Evolutionary conservation across 441 rosid species (phyloP).

Genomic region (Macaranga tanarius): DNA sequence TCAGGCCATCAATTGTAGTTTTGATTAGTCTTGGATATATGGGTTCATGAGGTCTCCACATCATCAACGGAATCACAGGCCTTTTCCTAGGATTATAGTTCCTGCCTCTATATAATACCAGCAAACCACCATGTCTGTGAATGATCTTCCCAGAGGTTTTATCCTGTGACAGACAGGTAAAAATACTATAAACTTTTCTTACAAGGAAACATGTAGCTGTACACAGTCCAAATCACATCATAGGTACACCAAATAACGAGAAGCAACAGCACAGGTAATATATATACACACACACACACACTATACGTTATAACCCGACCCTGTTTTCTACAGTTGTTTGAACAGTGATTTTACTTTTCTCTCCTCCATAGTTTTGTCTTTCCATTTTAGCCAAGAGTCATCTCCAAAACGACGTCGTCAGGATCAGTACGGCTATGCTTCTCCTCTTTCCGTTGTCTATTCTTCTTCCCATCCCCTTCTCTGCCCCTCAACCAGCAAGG

Average conservation of each 20-base stretch:
- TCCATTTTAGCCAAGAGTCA: too few relatives aligned
- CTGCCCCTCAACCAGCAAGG: too few relatives aligned
- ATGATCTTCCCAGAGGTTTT: slow-evolving; percentile 80
- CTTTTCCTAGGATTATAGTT: slow-evolving; percentile 72
- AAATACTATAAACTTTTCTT: slow-evolving; percentile 3
- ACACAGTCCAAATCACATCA: not conserved
- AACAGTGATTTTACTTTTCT: too few relatives aligned
- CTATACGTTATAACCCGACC: too few relatives aligned
- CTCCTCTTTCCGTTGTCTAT: too few relatives aligned
- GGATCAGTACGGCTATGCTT: too few relatives aligned
- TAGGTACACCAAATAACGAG: not conserved
- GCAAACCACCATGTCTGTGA: slow-evolving; percentile 65
- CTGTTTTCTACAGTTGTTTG: too few relatives aligned
- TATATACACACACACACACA: too few relatives aligned
- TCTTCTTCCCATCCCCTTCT: too few relatives aligned
- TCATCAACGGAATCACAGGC: slow-evolving; percentile 76
- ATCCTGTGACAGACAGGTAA: slow-evolving; percentile 47
- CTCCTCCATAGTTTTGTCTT: too few relatives aligned
- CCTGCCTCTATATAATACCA: slow-evolving; percentile 82
- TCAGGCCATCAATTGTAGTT: slow-evolving; percentile 76
- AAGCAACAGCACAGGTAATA: slow-evolving; percentile 2
- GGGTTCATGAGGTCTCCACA: slow-evolving; percentile 96
- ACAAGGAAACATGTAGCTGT: not conserved
- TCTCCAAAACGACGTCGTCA: too few relatives aligned
- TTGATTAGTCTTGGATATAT: slow-evolving; percentile 78